Evolutionary conservation across 176 grass and related monocot genomes (phyloP), one percentile per base, ranked within the genome.

Genomic region (Bolboschoenus planiculmis): DNA sequence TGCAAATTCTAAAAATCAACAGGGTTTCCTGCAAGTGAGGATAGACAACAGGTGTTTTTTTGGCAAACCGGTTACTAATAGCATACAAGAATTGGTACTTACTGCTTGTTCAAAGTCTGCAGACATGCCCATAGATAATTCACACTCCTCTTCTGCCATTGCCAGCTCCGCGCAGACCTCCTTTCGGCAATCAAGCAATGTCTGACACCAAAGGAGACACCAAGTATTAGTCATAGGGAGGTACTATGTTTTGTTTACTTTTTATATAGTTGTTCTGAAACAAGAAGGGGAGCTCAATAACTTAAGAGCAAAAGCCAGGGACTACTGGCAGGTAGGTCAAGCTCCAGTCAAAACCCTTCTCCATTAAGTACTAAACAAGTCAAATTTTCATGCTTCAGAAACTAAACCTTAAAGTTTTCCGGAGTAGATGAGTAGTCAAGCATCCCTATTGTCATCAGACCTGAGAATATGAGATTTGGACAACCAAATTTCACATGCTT

Each of bases 371-470:
- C 40, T 47, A 47, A 43, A 6, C 21, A 71, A 71, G 70, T 30
- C 70, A 46, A 74, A 74, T 48, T 74, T 51, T 9, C 13, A 11
- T 31, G 26, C 5, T 50, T 10, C 0, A 16, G 16, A 64, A 86
- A 56, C 47, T 33, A 62, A 85, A 98, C 96, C 92, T 84, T 78
- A 74, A 98, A 98, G 88, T 98, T 98, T 88, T 95, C 89, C 18
- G 96, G 96, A 86, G 92, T 98, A 10, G 92, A 98, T 7, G 95
- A 87, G 64, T 98, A 98, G 86, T 98, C 95, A 37, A 95, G 90
- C 96, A 98, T 98, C 61, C 96, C 96, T n/a, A 98, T 95, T 47
- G 96, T 98, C 96, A 98, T 98, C 76, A 95, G 66, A 79, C 96
- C 96, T 91, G 96, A 95, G 76, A 99, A 99, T 34, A 95, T 86